Evolutionary conservation across 1,139 yeast genomes (phyloP), one percentile per base, ranked within the genome.

Genomic region (Hyphopichia pseudoburtonii): DNA sequence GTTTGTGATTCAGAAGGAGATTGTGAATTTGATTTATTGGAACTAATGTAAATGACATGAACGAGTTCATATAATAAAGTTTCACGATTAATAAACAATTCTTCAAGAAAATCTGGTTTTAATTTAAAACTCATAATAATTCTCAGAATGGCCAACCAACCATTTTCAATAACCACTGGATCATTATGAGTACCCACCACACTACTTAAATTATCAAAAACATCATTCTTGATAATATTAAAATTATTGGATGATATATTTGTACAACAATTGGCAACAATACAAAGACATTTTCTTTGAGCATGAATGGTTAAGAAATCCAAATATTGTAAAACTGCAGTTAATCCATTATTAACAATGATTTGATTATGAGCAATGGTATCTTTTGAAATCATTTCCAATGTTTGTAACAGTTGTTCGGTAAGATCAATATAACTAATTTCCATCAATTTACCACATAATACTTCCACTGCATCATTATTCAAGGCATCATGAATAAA

Each of bases 221-320:
- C 78, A 22, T 74, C 82, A n/a, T n/a, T n/a, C 38, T 73, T 66
- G 8, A 84, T 64, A 44, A 66, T 66, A 5, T 64, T 60, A 42
- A 78, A 77, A 45, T 76, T 74, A 2, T 63, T 51, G 7, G 51
- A 40, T 2, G 73, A 65, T 1, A 85, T 64, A 38, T 68, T 67
- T 2, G 72, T 66, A 46, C 92, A 83, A 11, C 94, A 75, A 52
- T 86, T 86, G 3, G 96, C 85, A 4, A 88, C 88, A 28, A 87
- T 86, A 2, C 71, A 66, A 32, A 90, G 64, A 22, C 95, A 88
- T 47, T 88, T 86, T 40, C 95, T 69, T 58, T 92, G 98, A 0
- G 95, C 88, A 60, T 88, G 96, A 19, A 83, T 74, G 1, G 96
- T 86, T 56, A 92, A 83, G 52, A 92, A 92, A 57, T 92, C 98